phyloP scores from a whole-genome alignment of 345 rosid species.

The Eucalyptus pauciflora region DNA sequence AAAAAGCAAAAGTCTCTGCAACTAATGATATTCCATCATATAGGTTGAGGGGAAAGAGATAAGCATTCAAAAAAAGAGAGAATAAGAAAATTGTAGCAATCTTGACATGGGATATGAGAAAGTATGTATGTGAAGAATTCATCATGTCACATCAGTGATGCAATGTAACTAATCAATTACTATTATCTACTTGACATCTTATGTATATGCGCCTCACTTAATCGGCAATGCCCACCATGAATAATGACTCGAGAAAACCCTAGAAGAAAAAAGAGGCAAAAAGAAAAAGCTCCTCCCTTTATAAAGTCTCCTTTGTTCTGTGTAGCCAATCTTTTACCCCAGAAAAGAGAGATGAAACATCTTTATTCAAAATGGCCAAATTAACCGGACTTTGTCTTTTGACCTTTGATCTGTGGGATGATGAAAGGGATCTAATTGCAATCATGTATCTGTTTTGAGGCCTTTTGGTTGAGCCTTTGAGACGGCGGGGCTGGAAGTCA shows the following conservation, averaged over 20 bases:
- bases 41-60: background rate
- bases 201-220: background rate
- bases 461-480: background rate
- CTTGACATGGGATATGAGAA: background rate
- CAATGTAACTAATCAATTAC: background rate
- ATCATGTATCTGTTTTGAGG: background rate
- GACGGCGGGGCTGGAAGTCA: background rate
- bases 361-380: background rate
- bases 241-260: background rate
- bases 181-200: background rate
- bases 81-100: background rate
- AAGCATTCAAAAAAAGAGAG: background rate
- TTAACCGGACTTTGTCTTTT: background rate
- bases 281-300: background rate
- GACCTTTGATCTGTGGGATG: background rate
- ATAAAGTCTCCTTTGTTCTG: background rate
- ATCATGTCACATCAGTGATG: accelerated
- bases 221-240: background rate
- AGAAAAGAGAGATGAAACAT: background rate
- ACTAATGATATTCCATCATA: background rate
- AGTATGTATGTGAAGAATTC: background rate
- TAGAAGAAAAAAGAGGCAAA: background rate
- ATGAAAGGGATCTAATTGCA: background rate
- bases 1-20: background rate
- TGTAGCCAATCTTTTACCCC: background rate